These are phyloP conservation scores for Vickermania spadyakhi DNA, from an alignment of 208 protist genomes.

Conservation along the genomic window DNA sequence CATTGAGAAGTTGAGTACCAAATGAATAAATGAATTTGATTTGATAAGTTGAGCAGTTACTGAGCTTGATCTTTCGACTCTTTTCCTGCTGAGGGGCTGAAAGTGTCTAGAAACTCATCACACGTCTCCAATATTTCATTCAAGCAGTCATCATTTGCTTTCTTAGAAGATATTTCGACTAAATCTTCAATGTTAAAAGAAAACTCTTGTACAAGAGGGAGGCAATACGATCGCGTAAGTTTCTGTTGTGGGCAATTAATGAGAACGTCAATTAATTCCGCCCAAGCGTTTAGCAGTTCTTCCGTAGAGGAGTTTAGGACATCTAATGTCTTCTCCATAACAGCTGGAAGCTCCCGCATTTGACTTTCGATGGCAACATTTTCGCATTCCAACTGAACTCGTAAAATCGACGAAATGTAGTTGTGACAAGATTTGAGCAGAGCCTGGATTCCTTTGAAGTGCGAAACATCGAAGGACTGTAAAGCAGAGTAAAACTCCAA, in stretches of 20 bases:
- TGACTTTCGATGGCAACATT: constrained; percentile 65
- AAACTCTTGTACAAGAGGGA: constrained; percentile 50
- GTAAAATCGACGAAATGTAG: constrained; percentile 62
- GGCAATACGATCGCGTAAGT: constrained; percentile 55
- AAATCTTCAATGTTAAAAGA: constrained; percentile 61
- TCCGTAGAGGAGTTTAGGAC: constrained; percentile 58
- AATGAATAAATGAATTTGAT: too few relatives aligned
- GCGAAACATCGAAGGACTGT: constrained; percentile 33
- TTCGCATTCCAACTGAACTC: constrained; percentile 82
- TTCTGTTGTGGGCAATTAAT: constrained; percentile 30
- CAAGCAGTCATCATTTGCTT: constrained; percentile 68
- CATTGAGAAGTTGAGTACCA: too few relatives aligned
- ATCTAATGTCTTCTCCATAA: constrained; percentile 67
- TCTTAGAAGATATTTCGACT: constrained; percentile 57
- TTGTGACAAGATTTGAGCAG: constrained; percentile 35
- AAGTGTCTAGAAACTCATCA: constrained; percentile 66
- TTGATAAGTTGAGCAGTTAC: too few relatives aligned
- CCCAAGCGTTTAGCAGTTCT: constrained; percentile 66
- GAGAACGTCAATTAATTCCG: constrained; percentile 38
- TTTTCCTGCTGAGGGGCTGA: constrained; percentile 8
- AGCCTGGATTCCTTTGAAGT: constrained; percentile 37
- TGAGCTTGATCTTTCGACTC: too few relatives aligned
- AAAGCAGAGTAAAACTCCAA: constrained; percentile 25
- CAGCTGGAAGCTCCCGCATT: constrained; percentile 42
- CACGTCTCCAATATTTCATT: constrained; percentile 81